phyloP scores from a whole-genome alignment of 495 filamentous ascomycete genomes.

The Polyplosphaeria fusca region DNA sequence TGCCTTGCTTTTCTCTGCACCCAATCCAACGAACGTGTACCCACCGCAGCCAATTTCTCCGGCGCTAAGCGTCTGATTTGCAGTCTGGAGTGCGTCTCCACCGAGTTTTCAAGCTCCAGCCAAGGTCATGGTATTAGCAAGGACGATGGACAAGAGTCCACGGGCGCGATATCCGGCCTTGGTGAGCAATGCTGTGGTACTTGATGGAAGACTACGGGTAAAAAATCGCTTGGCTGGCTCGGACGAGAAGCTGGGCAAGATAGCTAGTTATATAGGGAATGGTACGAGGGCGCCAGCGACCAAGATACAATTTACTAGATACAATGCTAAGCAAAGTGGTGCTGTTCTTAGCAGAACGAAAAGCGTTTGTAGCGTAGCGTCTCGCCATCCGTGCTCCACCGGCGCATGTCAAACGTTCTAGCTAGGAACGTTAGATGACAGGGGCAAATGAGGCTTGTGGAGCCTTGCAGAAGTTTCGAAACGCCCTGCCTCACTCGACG shows the following conservation, averaged over 20 bases:
- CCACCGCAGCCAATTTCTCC: not conserved
- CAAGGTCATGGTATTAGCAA: not conserved
- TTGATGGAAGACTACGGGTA: not conserved
- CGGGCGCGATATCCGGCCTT: not conserved
- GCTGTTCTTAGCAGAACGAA: not conserved
- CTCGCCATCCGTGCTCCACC: too few relatives aligned
- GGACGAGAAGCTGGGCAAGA: too few relatives aligned
- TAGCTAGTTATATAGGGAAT: not conserved
- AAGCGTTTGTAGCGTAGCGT: too few relatives aligned
- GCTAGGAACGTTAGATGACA: not conserved
- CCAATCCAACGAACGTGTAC: not conserved
- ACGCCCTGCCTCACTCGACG: too few relatives aligned
- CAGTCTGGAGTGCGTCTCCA: not conserved
- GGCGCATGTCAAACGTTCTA: not conserved
- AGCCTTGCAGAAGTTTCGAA: not conserved
- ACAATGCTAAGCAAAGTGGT: not conserved
- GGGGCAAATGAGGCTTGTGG: not conserved
- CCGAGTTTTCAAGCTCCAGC: not conserved
- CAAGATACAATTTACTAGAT: not conserved
- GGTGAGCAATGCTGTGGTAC: not conserved
- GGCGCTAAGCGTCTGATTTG: not conserved
- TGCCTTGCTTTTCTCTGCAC: not conserved
- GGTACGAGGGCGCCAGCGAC: not conserved
- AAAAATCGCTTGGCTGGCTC: not conserved
- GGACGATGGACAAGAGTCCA: not conserved